Percentiles rank a stretch among this genome's conserved stretches.
These are phyloP conservation scores for Taphrina betulina DNA, from an alignment of 1,139 yeast species.

Conservation along the genomic window DNA sequence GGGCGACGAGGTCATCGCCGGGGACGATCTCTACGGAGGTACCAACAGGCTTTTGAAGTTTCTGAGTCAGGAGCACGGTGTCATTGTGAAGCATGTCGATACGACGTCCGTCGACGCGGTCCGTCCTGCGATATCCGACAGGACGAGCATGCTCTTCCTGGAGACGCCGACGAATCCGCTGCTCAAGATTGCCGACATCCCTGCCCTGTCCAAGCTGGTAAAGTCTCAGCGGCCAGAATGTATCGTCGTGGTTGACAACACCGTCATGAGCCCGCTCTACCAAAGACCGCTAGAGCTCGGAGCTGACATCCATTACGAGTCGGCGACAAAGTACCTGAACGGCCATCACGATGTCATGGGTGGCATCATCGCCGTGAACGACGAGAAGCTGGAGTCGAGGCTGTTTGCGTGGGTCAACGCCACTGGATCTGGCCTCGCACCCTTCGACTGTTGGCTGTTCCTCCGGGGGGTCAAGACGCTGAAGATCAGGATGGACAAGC, in stretches of 20 bases:
- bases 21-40: slow-evolving; percentile 91
- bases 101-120: slow-evolving; percentile 70
- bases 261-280: slow-evolving; percentile 89
- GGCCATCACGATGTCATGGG: slow-evolving; percentile 92
- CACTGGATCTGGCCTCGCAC: slow-evolving; percentile 83
- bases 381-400: slow-evolving; percentile 59
- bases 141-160: slow-evolving; percentile 78
- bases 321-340: slow-evolving; percentile 86
- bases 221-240: slow-evolving; percentile 58
- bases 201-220: slow-evolving; percentile 54
- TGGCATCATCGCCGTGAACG: slow-evolving; percentile 77
- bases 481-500: slow-evolving; percentile 74
- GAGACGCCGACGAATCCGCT: slow-evolving; percentile 92
- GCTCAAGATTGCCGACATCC: slow-evolving; percentile 69
- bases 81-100: slow-evolving; percentile 73
- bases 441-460: slow-evolving; percentile 89
- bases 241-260: slow-evolving; percentile 81
- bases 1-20: slow-evolving; percentile 56
- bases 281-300: slow-evolving; percentile 84
- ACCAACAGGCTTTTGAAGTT: slow-evolving; percentile 81
- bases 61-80: slow-evolving; percentile 63
- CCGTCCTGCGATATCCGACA: slow-evolving; percentile 46
- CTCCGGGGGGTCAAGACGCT: slow-evolving; percentile 89
- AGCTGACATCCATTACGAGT: slow-evolving; percentile 83
- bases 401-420: slow-evolving; percentile 82